Evolutionary conservation across 208 protist species (phyloP), one percentile per base, ranked within the genome.

Genomic region (Naegleria lovaniensis): DNA sequence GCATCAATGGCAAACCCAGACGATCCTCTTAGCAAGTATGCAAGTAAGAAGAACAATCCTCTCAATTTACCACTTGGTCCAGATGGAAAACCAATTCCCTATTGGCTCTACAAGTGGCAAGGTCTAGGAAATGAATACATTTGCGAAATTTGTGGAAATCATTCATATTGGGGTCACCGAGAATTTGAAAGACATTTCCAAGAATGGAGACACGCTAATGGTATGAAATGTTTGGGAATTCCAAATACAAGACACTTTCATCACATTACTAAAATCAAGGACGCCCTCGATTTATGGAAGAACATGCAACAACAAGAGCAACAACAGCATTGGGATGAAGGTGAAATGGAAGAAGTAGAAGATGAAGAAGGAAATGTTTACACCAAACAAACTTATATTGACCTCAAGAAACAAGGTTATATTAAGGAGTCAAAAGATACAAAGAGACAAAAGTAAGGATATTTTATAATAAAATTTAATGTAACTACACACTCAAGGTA

Each of bases 1-100:
- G 93, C 93, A 33, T 92, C 91, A 29, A 83, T 94, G 2, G 58
- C 90, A 15, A 90, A 93, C 22, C 92, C 90, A 55, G 94, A 95
- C n/a, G 91, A 93, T 85, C 92, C 0, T 75, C n/a, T 67, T 83
- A 92, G 29, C 85, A 93, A 22, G 92, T 94, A 91, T 33, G 84
- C 85, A 4, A 91, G 92, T n/a, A 92, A 95, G 36, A 95, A 94
- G 79, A 95, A 94, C 89, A 96, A 96, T 87, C 94, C 95, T 16
- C 86, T 95, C 52, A 96, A 97, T 85, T 91, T 97, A 29, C 96
- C 96, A 33, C 79, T 98, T 0, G 96, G 96, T 39, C 97, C 93
- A 93, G 96, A 97, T 93, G 97, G 97, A 48, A 97, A 97, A 90
- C 97, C 97, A 41, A 98, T 98, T 89, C 97, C 97, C 25, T 97